Percentiles rank a stretch among this genome's conserved stretches.
Conservation (phyloP, 139 green algal species). For the Chlamydomonas incerta region DNA sequence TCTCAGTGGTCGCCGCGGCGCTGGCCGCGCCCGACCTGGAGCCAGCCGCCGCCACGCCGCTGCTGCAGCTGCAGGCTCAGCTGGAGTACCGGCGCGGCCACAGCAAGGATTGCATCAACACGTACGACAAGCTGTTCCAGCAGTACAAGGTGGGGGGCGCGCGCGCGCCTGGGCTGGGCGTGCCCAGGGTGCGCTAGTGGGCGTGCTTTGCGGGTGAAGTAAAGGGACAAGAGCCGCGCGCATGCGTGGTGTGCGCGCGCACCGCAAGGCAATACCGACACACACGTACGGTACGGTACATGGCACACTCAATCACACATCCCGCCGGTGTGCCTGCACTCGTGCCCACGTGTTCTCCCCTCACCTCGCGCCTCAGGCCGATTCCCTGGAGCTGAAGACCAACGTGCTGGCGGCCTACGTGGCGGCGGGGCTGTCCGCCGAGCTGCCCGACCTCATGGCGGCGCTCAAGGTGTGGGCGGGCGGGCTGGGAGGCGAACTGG, state of each 20-base stretch:
- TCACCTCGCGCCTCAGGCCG: constrained; percentile 35
- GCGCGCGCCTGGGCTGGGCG: too few relatives aligned
- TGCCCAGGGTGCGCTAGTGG: too few relatives aligned
- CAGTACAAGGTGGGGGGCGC: constrained; percentile 60
- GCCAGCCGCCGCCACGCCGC: neutral
- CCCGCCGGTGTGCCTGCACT: too few relatives aligned
- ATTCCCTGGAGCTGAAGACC: constrained; percentile 77
- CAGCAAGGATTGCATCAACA: constrained; percentile 66
- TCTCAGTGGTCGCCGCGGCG: neutral
- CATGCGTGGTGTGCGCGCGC: too few relatives aligned
- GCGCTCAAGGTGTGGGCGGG: constrained; percentile 66
- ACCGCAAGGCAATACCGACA: too few relatives aligned
- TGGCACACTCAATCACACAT: neutral
- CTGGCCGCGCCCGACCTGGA: neutral
- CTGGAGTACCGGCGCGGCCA: constrained; percentile 84
- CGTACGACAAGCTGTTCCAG: constrained; percentile 73
- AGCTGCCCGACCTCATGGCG: constrained; percentile 80
- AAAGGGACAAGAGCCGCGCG: too few relatives aligned
- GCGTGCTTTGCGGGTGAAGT: too few relatives aligned
- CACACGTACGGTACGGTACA: too few relatives aligned
- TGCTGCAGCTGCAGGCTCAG: constrained; percentile 86
- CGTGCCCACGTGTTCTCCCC: too few relatives aligned
- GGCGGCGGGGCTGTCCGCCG: constrained; percentile 61
- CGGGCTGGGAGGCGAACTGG: neutral
- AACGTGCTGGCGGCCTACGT: constrained; percentile 91